Evolutionary conservation across 371 early-diverging fungal genomes (phyloP).

Genomic region (Cokeromyces recurvatus): DNA sequence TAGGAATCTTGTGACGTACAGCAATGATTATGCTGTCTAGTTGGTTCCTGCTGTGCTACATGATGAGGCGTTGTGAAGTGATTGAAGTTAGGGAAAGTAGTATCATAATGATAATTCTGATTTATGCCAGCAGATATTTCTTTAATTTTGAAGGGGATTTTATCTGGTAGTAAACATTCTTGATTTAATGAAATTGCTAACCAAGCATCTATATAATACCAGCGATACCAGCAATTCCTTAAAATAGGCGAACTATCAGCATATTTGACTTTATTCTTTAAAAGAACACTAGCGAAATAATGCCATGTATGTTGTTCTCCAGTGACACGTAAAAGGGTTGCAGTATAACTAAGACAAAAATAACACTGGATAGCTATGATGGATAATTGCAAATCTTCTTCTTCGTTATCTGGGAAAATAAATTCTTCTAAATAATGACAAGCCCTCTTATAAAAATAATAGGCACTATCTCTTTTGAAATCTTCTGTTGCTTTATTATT

Average conservation of each 20-base stretch:
- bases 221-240: conserved; percentile 15
- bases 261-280: conserved; percentile 5
- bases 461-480: conserved; percentile 13
- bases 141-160: conserved; percentile 12
- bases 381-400: background rate
- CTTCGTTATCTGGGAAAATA: conserved; percentile 7
- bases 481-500: conserved; percentile 2
- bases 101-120: no score
- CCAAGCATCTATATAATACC: conserved; percentile 38
- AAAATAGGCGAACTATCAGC: background rate
- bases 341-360: conserved; percentile 22
- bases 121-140: background rate
- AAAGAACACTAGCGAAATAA: conserved; percentile 14
- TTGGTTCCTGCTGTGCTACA: background rate
- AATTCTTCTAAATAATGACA: conserved; percentile 3
- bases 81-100: no score
- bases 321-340: conserved; percentile 16
- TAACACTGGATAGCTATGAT: conserved; percentile 14
- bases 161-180: conserved; percentile 29
- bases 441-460: conserved; percentile 9
- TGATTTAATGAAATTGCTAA: conserved; percentile 27
- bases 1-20: conserved; percentile 11
- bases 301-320: conserved; percentile 20
- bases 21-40: background rate
- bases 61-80: no score